phyloP scores from a whole-genome alignment of 257 asterid species.

The Plantago major region DNA sequence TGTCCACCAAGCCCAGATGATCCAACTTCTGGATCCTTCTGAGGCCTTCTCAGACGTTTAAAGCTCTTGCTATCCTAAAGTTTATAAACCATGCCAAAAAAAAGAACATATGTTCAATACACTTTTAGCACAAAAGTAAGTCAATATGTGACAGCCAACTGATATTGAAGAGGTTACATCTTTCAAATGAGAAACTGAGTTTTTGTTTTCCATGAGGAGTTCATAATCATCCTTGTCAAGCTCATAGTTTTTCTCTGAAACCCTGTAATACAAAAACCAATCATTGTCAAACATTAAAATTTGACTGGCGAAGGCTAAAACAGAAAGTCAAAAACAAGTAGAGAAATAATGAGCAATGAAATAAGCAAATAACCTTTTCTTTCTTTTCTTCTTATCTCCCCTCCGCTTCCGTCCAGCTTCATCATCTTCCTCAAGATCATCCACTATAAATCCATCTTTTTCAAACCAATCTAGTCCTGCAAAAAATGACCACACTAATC shows the following conservation, averaged over 20 bases:
- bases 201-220: constrained; percentile 89
- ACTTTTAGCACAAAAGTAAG: background rate
- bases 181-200: constrained; percentile 74
- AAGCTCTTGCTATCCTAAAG: constrained; percentile 56
- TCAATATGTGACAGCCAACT: background rate
- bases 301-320: background rate
- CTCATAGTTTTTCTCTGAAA: constrained; percentile 50
- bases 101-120: constrained; percentile 3
- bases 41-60: constrained; percentile 84
- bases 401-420: constrained; percentile 69
- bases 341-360: background rate
- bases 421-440: constrained; percentile 66
- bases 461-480: constrained; percentile 83
- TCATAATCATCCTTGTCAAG: constrained; percentile 95
- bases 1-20: constrained; percentile 60
- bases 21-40: constrained; percentile 65
- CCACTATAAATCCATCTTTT: constrained; percentile 93
- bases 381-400: constrained; percentile 77
- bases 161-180: constrained; percentile 15
- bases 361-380: constrained; percentile 57
- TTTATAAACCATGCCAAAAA: constrained; percentile 14
- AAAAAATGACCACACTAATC: background rate
- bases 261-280: constrained; percentile 36
- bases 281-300: constrained; percentile 6
- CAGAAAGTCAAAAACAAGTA: background rate